A percentile compares a stretch with the other conserved stretches of the same genome.
These are phyloP conservation scores for Echinosophora koreensis DNA, from an alignment of 306 rosid genomes.

Conservation along the genomic window DNA sequence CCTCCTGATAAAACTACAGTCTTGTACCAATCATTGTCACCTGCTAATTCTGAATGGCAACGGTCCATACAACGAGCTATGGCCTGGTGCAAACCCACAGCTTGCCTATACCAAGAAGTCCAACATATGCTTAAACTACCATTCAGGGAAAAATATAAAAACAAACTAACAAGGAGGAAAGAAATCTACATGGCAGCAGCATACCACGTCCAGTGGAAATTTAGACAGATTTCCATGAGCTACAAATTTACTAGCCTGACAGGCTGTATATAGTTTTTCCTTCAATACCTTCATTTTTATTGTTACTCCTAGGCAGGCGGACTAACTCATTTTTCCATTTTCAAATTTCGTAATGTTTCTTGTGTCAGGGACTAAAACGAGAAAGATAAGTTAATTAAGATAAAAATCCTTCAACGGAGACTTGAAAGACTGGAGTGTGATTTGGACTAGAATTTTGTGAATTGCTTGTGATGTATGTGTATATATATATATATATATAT, in stretches of 20 bases:
- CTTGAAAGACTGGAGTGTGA: too few species aligned
- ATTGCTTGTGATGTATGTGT: too few species aligned
- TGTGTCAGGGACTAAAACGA: background rate
- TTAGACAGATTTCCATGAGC: background rate
- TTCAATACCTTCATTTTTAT: constrained; percentile 9
- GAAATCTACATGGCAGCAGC: constrained; percentile 2
- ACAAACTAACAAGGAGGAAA: constrained; percentile 21
- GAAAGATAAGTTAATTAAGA: background rate
- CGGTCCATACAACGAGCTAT: constrained; percentile 85
- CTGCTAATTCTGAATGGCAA: constrained; percentile 72
- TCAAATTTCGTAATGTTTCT: background rate
- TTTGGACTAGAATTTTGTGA: too few species aligned
- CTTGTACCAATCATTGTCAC: constrained; percentile 79
- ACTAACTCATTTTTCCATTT: background rate
- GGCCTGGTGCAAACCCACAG: constrained; percentile 91
- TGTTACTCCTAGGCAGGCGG: background rate
- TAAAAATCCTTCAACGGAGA: background rate
- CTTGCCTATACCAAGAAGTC: constrained; percentile 63
- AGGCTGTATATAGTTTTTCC: background rate
- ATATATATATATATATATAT: too few species aligned
- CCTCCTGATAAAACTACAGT: constrained; percentile 87
- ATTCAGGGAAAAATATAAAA: constrained; percentile 19
- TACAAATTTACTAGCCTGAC: constrained; percentile 1
- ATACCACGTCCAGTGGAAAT: constrained; percentile 1
- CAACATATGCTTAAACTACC: constrained; percentile 31